phyloP scores from a whole-genome alignment of 2,329 filamentous ascomycete genomes.

The Cladosporium austrohemisphaericum region DNA sequence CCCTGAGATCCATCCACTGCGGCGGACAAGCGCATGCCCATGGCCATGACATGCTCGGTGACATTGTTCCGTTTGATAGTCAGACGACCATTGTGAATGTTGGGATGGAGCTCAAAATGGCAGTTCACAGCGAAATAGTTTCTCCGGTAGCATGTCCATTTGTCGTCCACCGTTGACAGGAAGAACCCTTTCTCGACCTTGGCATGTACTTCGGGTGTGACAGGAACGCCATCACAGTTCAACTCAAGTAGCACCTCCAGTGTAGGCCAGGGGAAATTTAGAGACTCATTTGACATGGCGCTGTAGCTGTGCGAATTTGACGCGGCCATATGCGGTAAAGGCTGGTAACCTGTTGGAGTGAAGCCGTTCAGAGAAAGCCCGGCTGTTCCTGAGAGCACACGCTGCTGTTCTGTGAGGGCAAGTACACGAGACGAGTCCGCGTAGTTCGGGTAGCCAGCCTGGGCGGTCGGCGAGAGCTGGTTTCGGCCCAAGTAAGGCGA shows the following conservation, averaged over 20 bases:
- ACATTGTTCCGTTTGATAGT: constrained; percentile 51
- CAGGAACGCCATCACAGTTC: constrained; percentile 54
- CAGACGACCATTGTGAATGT: constrained; percentile 52
- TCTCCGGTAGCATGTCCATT: constrained; percentile 88
- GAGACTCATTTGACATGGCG: constrained; percentile 25
- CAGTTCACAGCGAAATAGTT: constrained; percentile 89
- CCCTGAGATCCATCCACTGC: constrained; percentile 71
- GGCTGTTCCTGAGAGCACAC: constrained; percentile 22
- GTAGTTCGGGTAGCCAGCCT: constrained; percentile 29
- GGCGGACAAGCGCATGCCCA: constrained; percentile 81
- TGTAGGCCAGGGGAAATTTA: constrained; percentile 44
- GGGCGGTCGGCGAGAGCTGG: constrained; percentile 27
- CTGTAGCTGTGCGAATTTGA: constrained; percentile 24
- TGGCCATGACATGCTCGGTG: constrained; percentile 63
- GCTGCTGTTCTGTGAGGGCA: no score
- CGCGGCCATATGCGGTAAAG: constrained; percentile 30
- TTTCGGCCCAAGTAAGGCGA: constrained; percentile 26
- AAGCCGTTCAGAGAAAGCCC: constrained; percentile 22
- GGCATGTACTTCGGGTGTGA: constrained; percentile 71
- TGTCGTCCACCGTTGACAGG: constrained; percentile 58
- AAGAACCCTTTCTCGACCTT: constrained; percentile 91
- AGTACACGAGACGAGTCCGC: constrained; percentile 30
- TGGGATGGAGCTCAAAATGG: constrained; percentile 69
- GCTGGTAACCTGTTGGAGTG: constrained; percentile 4
- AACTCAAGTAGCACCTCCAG: constrained; percentile 57